phyloP scores from a whole-genome alignment of 2,329 filamentous ascomycete species.

The Podosphaera xanthii region DNA sequence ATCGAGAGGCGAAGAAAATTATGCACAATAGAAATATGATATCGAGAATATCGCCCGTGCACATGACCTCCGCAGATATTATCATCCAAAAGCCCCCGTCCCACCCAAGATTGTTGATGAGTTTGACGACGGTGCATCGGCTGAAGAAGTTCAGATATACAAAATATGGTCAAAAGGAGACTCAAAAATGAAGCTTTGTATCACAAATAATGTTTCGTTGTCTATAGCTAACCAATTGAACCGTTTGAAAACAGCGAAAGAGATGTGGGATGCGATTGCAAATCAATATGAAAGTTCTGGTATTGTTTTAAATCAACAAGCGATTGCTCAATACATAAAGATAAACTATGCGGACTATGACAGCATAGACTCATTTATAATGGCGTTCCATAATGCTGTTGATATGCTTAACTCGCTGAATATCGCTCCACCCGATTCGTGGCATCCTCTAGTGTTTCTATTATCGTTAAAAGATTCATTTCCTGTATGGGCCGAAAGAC shows the following conservation, averaged over 20 bases:
- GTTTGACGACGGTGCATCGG: neutral
- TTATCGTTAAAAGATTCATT: neutral
- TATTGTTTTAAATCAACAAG: neutral
- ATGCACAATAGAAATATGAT: neutral
- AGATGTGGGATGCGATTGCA: neutral
- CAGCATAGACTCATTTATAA: conserved; percentile 1
- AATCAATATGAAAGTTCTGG: neutral
- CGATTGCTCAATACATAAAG: neutral
- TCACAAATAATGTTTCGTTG: neutral
- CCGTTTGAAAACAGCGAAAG: neutral
- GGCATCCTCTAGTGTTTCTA: neutral
- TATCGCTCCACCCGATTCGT: neutral
- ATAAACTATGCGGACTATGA: neutral
- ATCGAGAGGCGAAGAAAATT: neutral
- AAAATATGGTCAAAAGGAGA: neutral
- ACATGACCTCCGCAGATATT: neutral
- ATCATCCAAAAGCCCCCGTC: neutral
- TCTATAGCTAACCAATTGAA: neutral
- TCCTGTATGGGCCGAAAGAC: conserved; percentile 1
- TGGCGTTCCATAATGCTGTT: neutral
- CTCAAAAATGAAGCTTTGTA: neutral
- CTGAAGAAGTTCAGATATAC: neutral
- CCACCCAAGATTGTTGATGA: neutral
- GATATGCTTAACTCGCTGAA: neutral
- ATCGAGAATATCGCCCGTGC: neutral